Base-by-base conservation (phyloP, 2,329 filamentous ascomycete species). In the Chrysoporthe deuterocubensis region DNA sequence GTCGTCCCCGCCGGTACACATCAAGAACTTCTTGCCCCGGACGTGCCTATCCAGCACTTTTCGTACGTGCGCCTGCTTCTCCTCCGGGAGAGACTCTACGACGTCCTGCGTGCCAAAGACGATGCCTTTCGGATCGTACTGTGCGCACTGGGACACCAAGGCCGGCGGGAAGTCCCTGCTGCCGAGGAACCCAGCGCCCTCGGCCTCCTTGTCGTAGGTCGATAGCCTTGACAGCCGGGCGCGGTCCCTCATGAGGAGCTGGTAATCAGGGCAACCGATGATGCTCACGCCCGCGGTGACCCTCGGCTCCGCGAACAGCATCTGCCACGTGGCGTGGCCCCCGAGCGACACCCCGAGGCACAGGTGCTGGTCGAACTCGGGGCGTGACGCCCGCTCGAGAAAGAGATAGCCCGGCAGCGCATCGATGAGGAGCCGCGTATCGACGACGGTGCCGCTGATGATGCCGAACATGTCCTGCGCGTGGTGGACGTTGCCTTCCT, bases 381-480 rank as follows among this genome's bases (percentile, higher is more conserved):
- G 70, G 70, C 62, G 71, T 8, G 58, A 16, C 21, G 43, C 43
- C 5, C 21, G 18, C 68, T 79, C 79, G 4, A 84, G 84, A 73
- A 92, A 91, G 32, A 96, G 80, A 75, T 94, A 96, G 0, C 89
- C 89, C n/a, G 88, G 87, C 1, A 97, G 81, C 66, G 93, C 87
- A 73, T 94, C 90, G 72, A 98, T 90, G 70, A 98, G 81, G 11
- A 90, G 83, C 18, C 85, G 87, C 44, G 90, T 89, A 77, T 98
- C 95, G n/a, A 82, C 79, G 16, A 91, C 90, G 0, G 92, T 95
- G 64, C 87, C 85, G 78, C 88, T 87, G 69, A 94, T 90, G 70
- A 89, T 87, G 42, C 87, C 89, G 76, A 96, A 94, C 94, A 99
- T 97, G 78, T 99, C 96, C 76, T 93, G 89, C 0, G 94, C 95